Evolutionary conservation across 768 basidiomycete genomes (phyloP).

Genomic region (Hygrophorus russula): DNA sequence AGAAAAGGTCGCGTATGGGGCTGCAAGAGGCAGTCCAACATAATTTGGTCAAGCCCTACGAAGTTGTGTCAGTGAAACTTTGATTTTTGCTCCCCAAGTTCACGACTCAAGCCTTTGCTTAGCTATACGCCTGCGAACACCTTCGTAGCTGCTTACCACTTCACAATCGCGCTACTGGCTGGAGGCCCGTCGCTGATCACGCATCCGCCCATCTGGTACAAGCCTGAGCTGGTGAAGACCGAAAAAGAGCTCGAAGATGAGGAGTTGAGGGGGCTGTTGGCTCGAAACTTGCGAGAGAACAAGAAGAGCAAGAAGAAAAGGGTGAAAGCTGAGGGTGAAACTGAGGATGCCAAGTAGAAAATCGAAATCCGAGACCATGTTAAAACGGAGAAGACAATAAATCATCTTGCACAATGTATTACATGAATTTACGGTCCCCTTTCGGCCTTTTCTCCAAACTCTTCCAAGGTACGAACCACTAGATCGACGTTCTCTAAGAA

Average conservation of each 20-base stretch:
- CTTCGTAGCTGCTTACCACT: conserved; percentile 92
- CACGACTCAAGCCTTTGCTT: background rate
- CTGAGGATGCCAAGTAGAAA: conserved; percentile 17
- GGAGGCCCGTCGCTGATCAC: conserved; percentile 84
- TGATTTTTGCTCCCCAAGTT: background rate
- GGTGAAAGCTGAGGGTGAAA: conserved; percentile 39
- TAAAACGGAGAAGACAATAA: background rate
- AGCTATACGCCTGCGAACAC: conserved; percentile 78
- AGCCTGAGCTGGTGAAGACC: conserved; percentile 80
- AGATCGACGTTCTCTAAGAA: conserved; percentile 88
- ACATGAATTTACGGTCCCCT: too few relatives aligned
- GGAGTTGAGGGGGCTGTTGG: conserved; percentile 68
- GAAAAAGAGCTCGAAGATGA: conserved; percentile 85
- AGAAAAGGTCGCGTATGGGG: conserved; percentile 92
- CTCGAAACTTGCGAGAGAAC: conserved; percentile 72
- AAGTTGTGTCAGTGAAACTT: conserved; percentile 63
- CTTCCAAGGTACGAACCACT: conserved; percentile 68
- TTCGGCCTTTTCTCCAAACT: conserved; percentile 64
- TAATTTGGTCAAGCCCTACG: conserved; percentile 86
- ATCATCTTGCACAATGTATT: background rate
- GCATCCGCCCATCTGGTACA: conserved; percentile 87
- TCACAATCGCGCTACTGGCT: conserved; percentile 88
- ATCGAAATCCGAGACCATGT: conserved; percentile 11
- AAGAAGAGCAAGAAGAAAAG: conserved; percentile 90
- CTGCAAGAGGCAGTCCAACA: conserved; percentile 95